A percentile compares a stretch with the other conserved stretches of the same genome.
These are phyloP conservation scores for Bipolaris zeicola DNA, from an alignment of 2,329 filamentous ascomycete species.

Conservation along the genomic window DNA sequence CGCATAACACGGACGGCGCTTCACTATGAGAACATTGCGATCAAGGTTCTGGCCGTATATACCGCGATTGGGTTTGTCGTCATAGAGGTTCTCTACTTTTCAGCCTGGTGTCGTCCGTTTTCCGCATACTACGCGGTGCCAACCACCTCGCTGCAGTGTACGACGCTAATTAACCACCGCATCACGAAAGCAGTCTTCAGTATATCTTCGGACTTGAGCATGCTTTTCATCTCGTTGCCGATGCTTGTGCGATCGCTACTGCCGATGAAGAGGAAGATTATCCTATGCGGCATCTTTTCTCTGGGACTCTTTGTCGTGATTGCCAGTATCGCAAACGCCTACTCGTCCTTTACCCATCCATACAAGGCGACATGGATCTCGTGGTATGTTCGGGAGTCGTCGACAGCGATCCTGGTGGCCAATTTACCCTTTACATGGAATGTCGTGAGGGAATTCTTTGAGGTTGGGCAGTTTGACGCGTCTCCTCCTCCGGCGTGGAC, in stretches of 20 bases:
- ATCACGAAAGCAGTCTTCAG: constrained; percentile 52
- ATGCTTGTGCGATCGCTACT: constrained; percentile 53
- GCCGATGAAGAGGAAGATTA: constrained; percentile 57
- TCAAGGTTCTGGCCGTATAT: constrained; percentile 56
- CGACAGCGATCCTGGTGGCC: constrained; percentile 51
- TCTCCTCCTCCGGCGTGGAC: constrained; percentile 34
- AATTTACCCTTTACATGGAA: constrained; percentile 60
- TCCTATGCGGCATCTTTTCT: constrained; percentile 62
- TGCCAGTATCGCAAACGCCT: constrained; percentile 57
- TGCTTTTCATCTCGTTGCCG: constrained; percentile 53
- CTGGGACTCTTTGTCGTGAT: constrained; percentile 59
- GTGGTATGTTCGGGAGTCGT: constrained; percentile 43
- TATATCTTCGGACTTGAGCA: constrained; percentile 54
- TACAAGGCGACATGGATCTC: constrained; percentile 37
- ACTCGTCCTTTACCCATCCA: constrained; percentile 44
- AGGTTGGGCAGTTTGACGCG: constrained; percentile 41
- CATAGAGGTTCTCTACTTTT: constrained; percentile 58
- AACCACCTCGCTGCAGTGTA: constrained; percentile 42
- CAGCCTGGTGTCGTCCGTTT: constrained; percentile 62
- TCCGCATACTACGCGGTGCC: constrained; percentile 60
- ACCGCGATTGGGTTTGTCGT: constrained; percentile 54
- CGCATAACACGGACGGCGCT: constrained; percentile 52
- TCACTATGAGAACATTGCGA: constrained; percentile 34
- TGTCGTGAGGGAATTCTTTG: constrained; percentile 56
- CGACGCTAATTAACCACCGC: constrained; percentile 43